phyloP scores from a whole-genome alignment of 2,329 filamentous ascomycete species.

The Chalaropsis ovoidea region DNA sequence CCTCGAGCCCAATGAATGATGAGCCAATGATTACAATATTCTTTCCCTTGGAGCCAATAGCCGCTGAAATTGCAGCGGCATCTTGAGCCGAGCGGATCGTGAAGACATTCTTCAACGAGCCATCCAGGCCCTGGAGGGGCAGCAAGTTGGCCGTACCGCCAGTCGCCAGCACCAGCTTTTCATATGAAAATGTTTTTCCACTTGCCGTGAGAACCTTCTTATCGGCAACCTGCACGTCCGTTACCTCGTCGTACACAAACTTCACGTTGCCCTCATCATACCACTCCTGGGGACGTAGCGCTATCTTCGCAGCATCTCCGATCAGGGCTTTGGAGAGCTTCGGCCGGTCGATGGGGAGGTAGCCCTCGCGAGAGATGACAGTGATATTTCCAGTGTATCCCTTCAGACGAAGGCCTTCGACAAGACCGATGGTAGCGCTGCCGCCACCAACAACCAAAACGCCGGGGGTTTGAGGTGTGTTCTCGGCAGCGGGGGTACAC shows the following conservation, averaged over 20 bases:
- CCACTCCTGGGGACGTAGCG: slow-evolving; percentile 66
- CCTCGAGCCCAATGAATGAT: slow-evolving; percentile 96
- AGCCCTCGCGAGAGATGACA: slow-evolving; percentile 72
- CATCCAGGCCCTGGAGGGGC: slow-evolving; percentile 76
- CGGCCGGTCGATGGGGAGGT: slow-evolving; percentile 81
- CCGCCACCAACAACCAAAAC: slow-evolving; percentile 85
- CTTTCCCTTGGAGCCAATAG: slow-evolving; percentile 74
- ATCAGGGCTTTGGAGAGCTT: slow-evolving; percentile 93
- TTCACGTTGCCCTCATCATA: slow-evolving; percentile 54
- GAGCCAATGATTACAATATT: slow-evolving; percentile 88
- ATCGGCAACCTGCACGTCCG: slow-evolving; percentile 60
- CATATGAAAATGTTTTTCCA: slow-evolving; percentile 64
- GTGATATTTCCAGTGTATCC: slow-evolving; percentile 74
- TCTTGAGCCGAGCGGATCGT: slow-evolving; percentile 68
- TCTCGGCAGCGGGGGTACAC: neutral
- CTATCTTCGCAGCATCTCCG: slow-evolving; percentile 66
- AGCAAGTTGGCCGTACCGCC: slow-evolving; percentile 68
- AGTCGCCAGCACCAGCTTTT: slow-evolving; percentile 81
- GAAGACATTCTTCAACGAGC: slow-evolving; percentile 71
- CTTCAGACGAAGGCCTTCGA: slow-evolving; percentile 72
- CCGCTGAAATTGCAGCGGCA: slow-evolving; percentile 63
- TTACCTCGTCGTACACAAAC: slow-evolving; percentile 55
- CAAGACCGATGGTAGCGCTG: slow-evolving; percentile 67
- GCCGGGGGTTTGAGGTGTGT: slow-evolving; percentile 48
- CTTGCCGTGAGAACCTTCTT: slow-evolving; percentile 66